Evolutionary conservation across 805 yeast species (phyloP), one percentile per base, ranked within the genome.

Genomic region (Kodamaea hsintzibuensis): DNA sequence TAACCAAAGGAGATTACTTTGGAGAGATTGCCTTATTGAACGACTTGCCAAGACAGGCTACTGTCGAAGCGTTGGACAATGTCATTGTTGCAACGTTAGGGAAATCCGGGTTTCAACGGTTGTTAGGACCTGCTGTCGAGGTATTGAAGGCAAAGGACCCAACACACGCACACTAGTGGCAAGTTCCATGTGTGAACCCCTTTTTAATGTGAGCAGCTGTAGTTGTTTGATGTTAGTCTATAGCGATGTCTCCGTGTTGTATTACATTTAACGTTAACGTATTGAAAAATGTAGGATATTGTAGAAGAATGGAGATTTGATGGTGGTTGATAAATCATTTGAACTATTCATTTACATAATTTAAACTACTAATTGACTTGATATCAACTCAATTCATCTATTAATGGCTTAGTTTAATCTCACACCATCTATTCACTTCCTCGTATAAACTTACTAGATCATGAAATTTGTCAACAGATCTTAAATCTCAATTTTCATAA

Each of bases 11-110:
- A 58, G 96, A 88, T 68, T 95, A 95, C 74, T 95, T 95, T 70
- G 99, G 99, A 60, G 99, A 95, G 74, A 85, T 95, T 58, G 98
- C 99, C 2, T 77, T 95, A 62, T 79, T 95, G 62, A 88, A 92
- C 64, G 97, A 95, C 67, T 76, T 85, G 55, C 98, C 98, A 57
- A 84, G 99, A 72, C 95, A 89, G 67, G 99, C 99, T 33, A 88
- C 97, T 4, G 95, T 95, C 39, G 83, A 80, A 50, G 97, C 97
- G 1, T 75, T 80, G 14, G 81, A 86, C 49, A 78, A 78, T 42
- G 85, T 95, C 27, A 89, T 89, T 64, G 96, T 92, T 40, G 98
- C 96, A n/a, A 87, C 95, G 2, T 80, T 95, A 62, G 96, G 90
- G 57, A 91, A 93, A 74, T 82, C 88, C 57, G 98, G 97, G 0